phyloP scores from a whole-genome alignment of 768 basidiomycete species.

The Lactarius akahatsu region DNA sequence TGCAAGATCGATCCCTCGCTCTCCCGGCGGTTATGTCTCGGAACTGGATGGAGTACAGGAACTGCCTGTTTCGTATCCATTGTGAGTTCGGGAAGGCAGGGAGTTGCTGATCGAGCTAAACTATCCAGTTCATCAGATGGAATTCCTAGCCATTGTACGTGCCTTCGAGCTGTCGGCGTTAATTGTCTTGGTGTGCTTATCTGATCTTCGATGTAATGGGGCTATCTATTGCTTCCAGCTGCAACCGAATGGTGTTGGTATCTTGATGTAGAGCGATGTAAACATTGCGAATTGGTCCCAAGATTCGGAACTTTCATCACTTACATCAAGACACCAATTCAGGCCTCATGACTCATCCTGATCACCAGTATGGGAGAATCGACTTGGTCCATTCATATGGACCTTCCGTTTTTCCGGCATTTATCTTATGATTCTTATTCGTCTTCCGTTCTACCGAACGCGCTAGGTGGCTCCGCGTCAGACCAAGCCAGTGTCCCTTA shows the following conservation, averaged over 20 bases:
- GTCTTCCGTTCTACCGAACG: conserved; percentile 1
- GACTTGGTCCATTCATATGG: too few species aligned
- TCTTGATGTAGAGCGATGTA: neutral
- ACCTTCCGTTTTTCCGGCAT: neutral
- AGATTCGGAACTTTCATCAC: neutral
- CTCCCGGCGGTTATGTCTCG: too few species aligned
- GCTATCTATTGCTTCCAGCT: neutral
- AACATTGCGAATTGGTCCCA: neutral
- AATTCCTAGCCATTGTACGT: neutral
- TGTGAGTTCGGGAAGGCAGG: neutral
- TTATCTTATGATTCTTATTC: neutral
- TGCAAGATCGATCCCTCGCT: too few species aligned
- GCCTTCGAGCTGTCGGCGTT: neutral
- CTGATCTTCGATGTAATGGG: neutral
- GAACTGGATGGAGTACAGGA: neutral
- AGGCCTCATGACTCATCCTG: neutral
- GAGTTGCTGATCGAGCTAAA: neutral
- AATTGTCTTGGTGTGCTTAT: neutral
- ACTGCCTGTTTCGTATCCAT: neutral
- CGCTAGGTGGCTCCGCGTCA: neutral
- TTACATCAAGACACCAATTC: neutral
- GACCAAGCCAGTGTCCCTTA: conserved; percentile 11
- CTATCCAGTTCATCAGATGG: too few species aligned
- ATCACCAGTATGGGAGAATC: neutral
- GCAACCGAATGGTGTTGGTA: neutral